Evolutionary conservation across 371 early-diverging fungal genomes (phyloP).

Genomic region (Mortierella sp.): DNA sequence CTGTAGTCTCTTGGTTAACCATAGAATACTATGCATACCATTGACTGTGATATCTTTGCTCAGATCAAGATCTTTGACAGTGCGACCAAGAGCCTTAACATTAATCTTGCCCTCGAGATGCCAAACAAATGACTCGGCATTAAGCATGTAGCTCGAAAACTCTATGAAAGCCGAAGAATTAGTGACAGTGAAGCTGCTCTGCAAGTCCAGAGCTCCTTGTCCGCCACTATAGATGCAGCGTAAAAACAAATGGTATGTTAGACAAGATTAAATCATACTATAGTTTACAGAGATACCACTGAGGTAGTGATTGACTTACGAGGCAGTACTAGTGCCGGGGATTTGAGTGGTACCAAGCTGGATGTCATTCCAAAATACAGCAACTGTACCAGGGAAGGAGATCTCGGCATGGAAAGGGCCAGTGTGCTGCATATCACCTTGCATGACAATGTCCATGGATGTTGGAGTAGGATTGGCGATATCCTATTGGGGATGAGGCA

Average conservation of each 20-base stretch:
- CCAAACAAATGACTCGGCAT: slow-evolving; percentile 68
- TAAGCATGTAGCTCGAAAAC: slow-evolving; percentile 69
- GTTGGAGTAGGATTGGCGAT: slow-evolving; percentile 32
- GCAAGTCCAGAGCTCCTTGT: slow-evolving; percentile 63
- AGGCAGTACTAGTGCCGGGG: slow-evolving; percentile 53
- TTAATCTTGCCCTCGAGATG: slow-evolving; percentile 64
- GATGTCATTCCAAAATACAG: slow-evolving; percentile 66
- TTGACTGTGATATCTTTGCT: slow-evolving; percentile 57
- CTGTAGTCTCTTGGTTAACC: neutral
- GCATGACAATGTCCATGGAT: slow-evolving; percentile 61
- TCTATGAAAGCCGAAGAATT: slow-evolving; percentile 62
- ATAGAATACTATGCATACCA: slow-evolving; percentile 37
- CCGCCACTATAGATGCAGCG: slow-evolving; percentile 47
- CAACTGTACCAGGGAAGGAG: slow-evolving; percentile 64
- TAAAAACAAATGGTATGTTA: neutral
- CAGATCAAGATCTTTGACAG: slow-evolving; percentile 59
- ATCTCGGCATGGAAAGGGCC: slow-evolving; percentile 71
- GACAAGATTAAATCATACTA: neutral
- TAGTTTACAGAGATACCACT: neutral
- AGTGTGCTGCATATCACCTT: slow-evolving; percentile 66
- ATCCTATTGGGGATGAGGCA: neutral
- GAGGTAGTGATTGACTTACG: slow-evolving; percentile 31
- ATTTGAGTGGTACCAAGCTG: slow-evolving; percentile 64
- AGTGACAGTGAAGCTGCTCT: slow-evolving; percentile 61
- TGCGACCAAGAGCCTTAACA: slow-evolving; percentile 70